Evolutionary conservation across 2,329 filamentous ascomycete species (phyloP), one percentile per base, ranked within the genome.

Genomic region (Colletotrichum viniferum): DNA sequence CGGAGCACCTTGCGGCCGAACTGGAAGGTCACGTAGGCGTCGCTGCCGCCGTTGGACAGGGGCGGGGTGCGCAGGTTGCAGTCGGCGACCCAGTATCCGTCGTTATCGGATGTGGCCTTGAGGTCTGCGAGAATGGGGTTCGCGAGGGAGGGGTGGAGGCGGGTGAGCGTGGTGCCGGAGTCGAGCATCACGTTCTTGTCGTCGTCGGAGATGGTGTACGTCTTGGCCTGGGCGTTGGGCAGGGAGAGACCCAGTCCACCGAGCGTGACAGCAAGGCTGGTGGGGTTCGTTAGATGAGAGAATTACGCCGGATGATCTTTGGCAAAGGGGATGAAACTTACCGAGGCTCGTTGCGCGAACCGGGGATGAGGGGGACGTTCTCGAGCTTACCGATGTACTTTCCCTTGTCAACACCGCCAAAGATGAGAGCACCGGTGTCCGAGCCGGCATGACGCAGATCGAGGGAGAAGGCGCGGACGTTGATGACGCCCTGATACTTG

Each of bases 321-420:
- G 8, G 26, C 7, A 12, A 10, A n/a, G 34, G 79, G 82, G 78
- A 58, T 32, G 5, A 55, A 36, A 61, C 69, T 68, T 74, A 76
- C 74, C 73, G 85, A 70, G 79, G 81, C 69, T 85, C 84, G 67
- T 83, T 82, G n/a, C 77, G 75, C 5, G 77, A 55, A 13, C 85
- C 85, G 5, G 81, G 79, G 34, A 89, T 81, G 21, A 89, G 87
- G 52, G 86, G 85, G 2, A 87, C 82, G 28, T 83, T 83, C 69
- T 84, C 82, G 9, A 91, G 82, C 9, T 79, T 78, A 26, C 89
- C 89, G 10, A 87, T 81, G 79, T 87, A 91, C 78, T 89, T 90
- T 79, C 84, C 88, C 21, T 84, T 86, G 75, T 91, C 89, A 13
- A 90, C 78, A 14, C 89, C 89, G 34, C 89, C 89, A 74, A 90